Base-by-base conservation (phyloP, 768 basidiomycete species). In the Daedalea quercina region DNA sequence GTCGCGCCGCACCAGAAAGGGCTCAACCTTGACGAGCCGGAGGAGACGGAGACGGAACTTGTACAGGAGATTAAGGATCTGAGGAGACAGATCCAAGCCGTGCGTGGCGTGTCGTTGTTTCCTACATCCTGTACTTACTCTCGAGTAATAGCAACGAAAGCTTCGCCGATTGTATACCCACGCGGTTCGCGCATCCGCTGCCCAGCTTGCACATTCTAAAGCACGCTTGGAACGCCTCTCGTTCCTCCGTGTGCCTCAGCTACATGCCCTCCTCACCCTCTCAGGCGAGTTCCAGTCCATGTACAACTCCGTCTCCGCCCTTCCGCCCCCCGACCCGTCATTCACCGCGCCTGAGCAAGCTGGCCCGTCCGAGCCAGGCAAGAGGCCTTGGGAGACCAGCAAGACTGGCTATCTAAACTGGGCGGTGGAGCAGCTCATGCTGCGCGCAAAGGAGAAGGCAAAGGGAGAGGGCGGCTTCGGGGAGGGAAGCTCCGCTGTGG, bases 1-100 rank as follows among this genome's bases (percentile, higher is more conserved):
- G 81, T 91, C 13, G 75, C 84, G 3, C 87, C 87, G 2, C 89
- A 90, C 62, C 92, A 94, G 52, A 76, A 76, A 48, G 79, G 80
- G 0, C 69, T 92, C 26, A 79, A 92, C 67, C 73, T 94, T 50
- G 77, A 78, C 2, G 65, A 73, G 26, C 76, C 79, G 0, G 75
- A 77, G 28, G 80, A 85, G 59, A 49, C 54, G 3, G 66, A 79
- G 54, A 51, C 56, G 1, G 66, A 79, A 54, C 68, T 90, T 23
- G 70, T 84, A 59, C 76, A 81, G 9, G 82, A 88, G 64, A 73
- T 93, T 2, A 84, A 87, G 23, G 75, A 81, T 34, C 67, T 93
- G 45, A 70, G 87, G 46, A 72, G 75, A 57, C 75, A 81, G 59
- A 71, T 94, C 2, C 82, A 89, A 51, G 79, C 81, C 61, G 91